phyloP scores from a whole-genome alignment of 2,329 filamentous ascomycete species.

The Beauveria brongniartii region DNA sequence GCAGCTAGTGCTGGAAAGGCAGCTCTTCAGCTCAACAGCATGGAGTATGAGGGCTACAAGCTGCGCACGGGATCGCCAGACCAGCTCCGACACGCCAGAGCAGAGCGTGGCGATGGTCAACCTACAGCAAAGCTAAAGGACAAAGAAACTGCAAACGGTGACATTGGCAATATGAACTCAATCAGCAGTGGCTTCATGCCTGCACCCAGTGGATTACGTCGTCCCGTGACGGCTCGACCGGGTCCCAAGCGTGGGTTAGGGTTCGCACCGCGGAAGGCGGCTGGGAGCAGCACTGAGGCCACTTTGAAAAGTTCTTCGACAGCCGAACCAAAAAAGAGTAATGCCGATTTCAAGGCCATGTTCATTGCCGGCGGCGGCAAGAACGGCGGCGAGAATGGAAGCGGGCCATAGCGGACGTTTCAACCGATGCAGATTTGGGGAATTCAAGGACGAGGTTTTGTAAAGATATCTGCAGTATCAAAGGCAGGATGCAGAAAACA shows the following conservation, averaged over 20 bases:
- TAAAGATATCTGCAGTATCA: background rate
- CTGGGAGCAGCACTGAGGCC: slow-evolving; percentile 15
- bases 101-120: slow-evolving; percentile 25
- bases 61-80: slow-evolving; percentile 47
- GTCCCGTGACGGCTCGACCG: slow-evolving; percentile 32
- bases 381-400: background rate
- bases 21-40: slow-evolving; percentile 48
- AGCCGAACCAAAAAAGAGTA: slow-evolving; percentile 42
- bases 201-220: slow-evolving; percentile 33
- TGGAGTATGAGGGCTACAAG: slow-evolving; percentile 45
- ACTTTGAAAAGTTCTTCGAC: slow-evolving; percentile 21
- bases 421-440: background rate
- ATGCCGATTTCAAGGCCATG: slow-evolving; percentile 51
- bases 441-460: background rate
- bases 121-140: slow-evolving; percentile 16
- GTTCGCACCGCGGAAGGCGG: slow-evolving; percentile 26
- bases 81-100: slow-evolving; percentile 46
- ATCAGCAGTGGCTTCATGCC: slow-evolving; percentile 32
- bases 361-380: slow-evolving; percentile 27
- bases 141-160: slow-evolving; percentile 20
- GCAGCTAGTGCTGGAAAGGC: slow-evolving; percentile 65
- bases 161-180: slow-evolving; percentile 3
- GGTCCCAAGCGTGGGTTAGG: slow-evolving; percentile 36
- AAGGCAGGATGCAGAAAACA: background rate
- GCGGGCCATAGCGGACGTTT: background rate